Percentiles rank a stretch among this genome's conserved stretches.
Evolutionary conservation across 768 basidiomycete genomes (phyloP).

Genomic region (Crassisporium funariophilum): DNA sequence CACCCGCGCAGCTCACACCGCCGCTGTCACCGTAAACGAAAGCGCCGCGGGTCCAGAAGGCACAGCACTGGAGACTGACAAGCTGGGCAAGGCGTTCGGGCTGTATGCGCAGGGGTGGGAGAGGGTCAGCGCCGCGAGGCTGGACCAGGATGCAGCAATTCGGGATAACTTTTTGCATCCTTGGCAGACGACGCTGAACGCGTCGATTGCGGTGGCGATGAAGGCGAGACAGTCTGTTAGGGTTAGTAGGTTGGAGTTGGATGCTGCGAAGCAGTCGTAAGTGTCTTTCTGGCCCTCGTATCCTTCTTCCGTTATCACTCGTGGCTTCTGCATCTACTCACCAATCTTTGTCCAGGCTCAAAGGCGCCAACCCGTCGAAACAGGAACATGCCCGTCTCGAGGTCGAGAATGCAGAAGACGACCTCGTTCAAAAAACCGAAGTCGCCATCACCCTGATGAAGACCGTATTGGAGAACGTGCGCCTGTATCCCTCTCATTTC

Average conservation of each 20-base stretch:
- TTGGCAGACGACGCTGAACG: slow-evolving; percentile 86
- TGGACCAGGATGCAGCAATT: slow-evolving; percentile 79
- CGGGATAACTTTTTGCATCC: slow-evolving; percentile 69
- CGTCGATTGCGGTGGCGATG: slow-evolving; percentile 86
- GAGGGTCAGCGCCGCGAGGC: slow-evolving; percentile 72
- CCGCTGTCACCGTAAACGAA: slow-evolving; percentile 47
- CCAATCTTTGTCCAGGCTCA: slow-evolving; percentile 56
- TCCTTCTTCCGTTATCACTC: not conserved
- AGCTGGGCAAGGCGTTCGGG: slow-evolving; percentile 76
- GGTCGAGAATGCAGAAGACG: slow-evolving; percentile 92
- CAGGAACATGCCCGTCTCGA: slow-evolving; percentile 93
- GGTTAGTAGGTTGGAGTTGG: slow-evolving; percentile 81
- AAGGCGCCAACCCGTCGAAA: slow-evolving; percentile 70
- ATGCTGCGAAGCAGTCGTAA: slow-evolving; percentile 86
- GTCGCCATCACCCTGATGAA: slow-evolving; percentile 97
- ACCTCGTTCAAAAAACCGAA: slow-evolving; percentile 97
- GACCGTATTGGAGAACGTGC: slow-evolving; percentile 95
- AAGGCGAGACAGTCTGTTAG: slow-evolving; percentile 88
- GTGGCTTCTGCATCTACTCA: slow-evolving; percentile 9
- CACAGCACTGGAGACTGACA: slow-evolving; percentile 47
- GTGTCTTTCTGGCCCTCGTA: slow-evolving; percentile 36
- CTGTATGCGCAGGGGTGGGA: slow-evolving; percentile 84
- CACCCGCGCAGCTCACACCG: slow-evolving; percentile 73
- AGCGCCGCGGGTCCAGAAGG: slow-evolving; percentile 44
- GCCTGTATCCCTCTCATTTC: not conserved